Base-by-base conservation (phyloP, 2,329 filamentous ascomycete genomes). In the Esteya vermicola region DNA sequence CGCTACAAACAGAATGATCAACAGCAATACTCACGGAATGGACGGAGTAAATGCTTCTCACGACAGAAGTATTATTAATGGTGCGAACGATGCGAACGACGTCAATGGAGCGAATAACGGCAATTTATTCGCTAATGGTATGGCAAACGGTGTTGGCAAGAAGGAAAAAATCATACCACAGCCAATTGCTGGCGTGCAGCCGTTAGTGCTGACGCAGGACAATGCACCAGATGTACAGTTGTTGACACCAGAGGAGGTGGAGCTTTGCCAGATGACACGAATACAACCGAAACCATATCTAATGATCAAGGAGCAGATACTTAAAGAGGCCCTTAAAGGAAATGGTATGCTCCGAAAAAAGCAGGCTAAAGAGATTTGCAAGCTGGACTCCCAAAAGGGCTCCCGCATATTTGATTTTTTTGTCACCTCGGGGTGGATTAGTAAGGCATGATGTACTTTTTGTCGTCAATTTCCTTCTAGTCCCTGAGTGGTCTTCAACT, bases 261-360 rank as follows among this genome's bases (percentile, higher is more conserved):
- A 93, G 52, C 64, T 98, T 1, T 98, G 91, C 62, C 83, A 84
- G 50, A 71, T 81, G 31, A 71, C 93, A 13, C 75, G 86, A 32
- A 63, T 98, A 39, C 82, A 91, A 58, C 91, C 91, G 1, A 98
- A 98, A 63, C 85, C 91, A 2, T 98, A 95, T 57, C 61, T 95
- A 6, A 85, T 85, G 54, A 85, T 96, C 59, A 98, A 98, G 60
- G 86, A 95, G 57, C 78, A 83, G 45, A 68, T 96, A n/a, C 61
- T 96, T 39, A 84, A 85, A 51, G 89, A 96, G 56, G 85, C 89
- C 0, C 74, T 94, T 56, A 91, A 89, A 61, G 78, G 79, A 43
- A 89, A 91, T 43, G 91, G 91, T 1, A 74, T 70, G 12, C 62
- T 98, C 8, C 96, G 94, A 67, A 94, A 91, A 70, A 96, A 95